Base-by-base conservation (phyloP, 305 asterid species). In the Coffea humblotiana region DNA sequence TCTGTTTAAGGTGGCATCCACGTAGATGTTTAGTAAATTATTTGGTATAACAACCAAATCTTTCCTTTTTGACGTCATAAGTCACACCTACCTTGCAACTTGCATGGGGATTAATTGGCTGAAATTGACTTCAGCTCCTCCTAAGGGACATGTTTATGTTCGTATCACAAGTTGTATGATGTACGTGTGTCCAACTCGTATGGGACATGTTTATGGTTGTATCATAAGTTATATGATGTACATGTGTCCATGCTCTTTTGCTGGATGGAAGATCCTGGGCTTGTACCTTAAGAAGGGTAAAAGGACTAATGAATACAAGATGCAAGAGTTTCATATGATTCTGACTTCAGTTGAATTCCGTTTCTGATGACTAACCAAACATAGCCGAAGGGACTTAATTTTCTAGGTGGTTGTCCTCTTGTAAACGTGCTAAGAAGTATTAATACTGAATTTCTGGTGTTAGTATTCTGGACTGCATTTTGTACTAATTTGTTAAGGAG, bases 1-100 rank as follows among this genome's bases (percentile, higher is more conserved):
- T 7, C 65, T 16, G 64, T 76, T 77, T 72, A 79, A 82, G 61
- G 75, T 80, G 84, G 74, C 75, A 47, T 77, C 79, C 67, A 68
- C 71, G 66, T 75, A 61, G 79, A 45, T 29, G 25, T 32, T 51
- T 18, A 27, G 51, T 61, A 51, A 13, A 37, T 52, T 5, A 19
- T 4, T 54, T 67, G 45, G 72, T 35, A 8, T 3, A 18, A 45
- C 23, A 27, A 32, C 54, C 65, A 80, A 80, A 66, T 45, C 65
- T 75, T 76, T 80, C 79, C 52, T 54, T 75, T 29, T 80, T 76
- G 35, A 75, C 71, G 37, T 74, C 18, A 21, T 67, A 48, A 29
- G 73, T 64, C 64, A 1, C 45, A 64, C 64, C 73, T 72, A 49
- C 27, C 66, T 72, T 52, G 78, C 83, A 74, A 80, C 75, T 74